Base-by-base conservation (phyloP, 768 basidiomycete genomes). In the Pleurotus tuber-regium region DNA sequence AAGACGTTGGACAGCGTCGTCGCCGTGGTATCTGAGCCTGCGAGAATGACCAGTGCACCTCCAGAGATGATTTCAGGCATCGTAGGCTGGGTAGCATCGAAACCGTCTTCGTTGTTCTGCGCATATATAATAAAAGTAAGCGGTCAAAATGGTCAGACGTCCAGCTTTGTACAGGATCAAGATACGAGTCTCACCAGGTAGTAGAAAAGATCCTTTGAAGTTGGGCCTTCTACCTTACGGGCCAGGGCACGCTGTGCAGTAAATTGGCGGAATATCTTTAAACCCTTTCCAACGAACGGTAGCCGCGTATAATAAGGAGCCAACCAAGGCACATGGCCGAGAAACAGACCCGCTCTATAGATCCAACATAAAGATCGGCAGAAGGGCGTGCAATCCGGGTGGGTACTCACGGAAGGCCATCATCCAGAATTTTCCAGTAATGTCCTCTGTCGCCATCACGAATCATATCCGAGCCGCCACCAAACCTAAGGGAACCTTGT, bases 1-100 rank as follows among this genome's bases (percentile, higher is more conserved):
- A 79, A 62, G 1, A 70, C 52, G 42, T 64, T 72, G 40, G 57
- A 65, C 4, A 80, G 57, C 1, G 66, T 67, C 4, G 66, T 67
- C 5, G 75, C 66, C 14, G 74, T 72, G 2, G 79, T 80, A 55
- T 80, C 79, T 16, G 76, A 66, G 11, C 79, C 79, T 10, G 77
- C 79, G 10, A 63, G 51, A 42, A 68, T 64, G 8, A 62, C 63
- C 19, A 78, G 65, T 2, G 64, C 50, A 14, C 66, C 65, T 25
- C 76, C 71, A 0, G 70, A 63, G 14, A 59, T 53, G 18, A 57
- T 46, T 24, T 66, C 52, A 9, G 48, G 31, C 24, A 54, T 52
- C 8, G 46, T 44, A n/a, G 59, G 63, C 11, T 55, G 51, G 19
- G 54, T 52, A 29, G 57, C 59, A 33, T 64, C 62, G 11, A 55